A percentile compares a stretch with the other conserved stretches of the same genome.
phyloP scores from a whole-genome alignment of 208 protist species.

The Borovskyia barvae region DNA sequence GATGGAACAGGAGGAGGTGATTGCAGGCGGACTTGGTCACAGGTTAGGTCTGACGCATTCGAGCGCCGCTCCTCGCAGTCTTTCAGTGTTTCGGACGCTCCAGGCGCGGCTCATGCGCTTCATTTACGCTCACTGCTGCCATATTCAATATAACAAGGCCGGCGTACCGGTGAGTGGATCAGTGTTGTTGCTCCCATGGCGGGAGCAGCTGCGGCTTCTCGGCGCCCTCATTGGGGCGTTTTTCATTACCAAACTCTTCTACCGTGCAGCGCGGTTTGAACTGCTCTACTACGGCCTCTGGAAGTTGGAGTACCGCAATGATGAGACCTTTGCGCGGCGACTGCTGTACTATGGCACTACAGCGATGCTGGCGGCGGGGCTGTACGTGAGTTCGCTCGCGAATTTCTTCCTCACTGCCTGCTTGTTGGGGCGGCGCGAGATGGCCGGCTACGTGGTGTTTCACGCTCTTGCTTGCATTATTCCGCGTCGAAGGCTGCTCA shows the following conservation, averaged over 20 bases:
- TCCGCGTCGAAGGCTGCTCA: conserved; percentile 7
- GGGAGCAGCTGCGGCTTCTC: conserved; percentile 28
- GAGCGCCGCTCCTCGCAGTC: background rate
- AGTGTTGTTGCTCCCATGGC: conserved; percentile 19
- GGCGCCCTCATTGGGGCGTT: conserved; percentile 20
- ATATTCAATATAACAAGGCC: conserved; percentile 23
- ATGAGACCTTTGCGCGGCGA: conserved; percentile 15
- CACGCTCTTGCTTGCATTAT: conserved; percentile 10
- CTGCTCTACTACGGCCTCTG: conserved; percentile 40
- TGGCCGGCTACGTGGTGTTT: conserved; percentile 23
- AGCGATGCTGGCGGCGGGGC: conserved; percentile 18
- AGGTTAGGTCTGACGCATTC: background rate
- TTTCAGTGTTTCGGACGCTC: background rate
- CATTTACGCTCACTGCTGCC: background rate
- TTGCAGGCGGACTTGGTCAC: background rate
- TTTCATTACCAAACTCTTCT: conserved; percentile 26
- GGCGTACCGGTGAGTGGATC: conserved; percentile 32
- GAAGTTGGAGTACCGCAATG: conserved; percentile 29
- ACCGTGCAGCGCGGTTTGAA: conserved; percentile 31
- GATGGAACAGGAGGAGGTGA: conserved; percentile 2
- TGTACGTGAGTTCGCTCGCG: conserved; percentile 18
- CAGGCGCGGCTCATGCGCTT: background rate
- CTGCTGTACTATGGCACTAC: conserved; percentile 35
- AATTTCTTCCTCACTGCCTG: conserved; percentile 27
- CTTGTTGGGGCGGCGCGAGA: conserved; percentile 21